Percentiles rank a stretch among this genome's conserved stretches.
phyloP scores from a whole-genome alignment of 2,329 filamentous ascomycete species.

The Amauroascus niger region DNA sequence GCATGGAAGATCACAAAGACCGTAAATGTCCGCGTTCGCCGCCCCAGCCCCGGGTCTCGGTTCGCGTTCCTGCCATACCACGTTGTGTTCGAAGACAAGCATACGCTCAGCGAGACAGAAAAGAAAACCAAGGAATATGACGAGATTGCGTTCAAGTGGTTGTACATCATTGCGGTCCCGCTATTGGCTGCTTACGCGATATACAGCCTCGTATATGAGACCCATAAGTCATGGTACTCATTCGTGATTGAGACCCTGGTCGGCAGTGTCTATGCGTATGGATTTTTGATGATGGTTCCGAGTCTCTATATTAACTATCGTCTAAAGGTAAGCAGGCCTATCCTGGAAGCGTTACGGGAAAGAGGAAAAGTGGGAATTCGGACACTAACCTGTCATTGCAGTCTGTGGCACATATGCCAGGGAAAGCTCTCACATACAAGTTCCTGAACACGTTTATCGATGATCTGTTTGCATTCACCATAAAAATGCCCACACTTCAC shows the following conservation, averaged over 20 bases:
- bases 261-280: constrained; percentile 92
- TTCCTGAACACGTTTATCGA: constrained; percentile 99
- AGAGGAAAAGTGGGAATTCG: neutral
- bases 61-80: constrained; percentile 70
- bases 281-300: constrained; percentile 98
- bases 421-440: constrained; percentile 94
- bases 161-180: constrained; percentile 85
- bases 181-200: constrained; percentile 78
- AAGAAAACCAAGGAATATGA: constrained; percentile 98
- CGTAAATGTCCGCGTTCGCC: constrained; percentile 74
- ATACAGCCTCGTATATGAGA: constrained; percentile 87
- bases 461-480: constrained; percentile 95
- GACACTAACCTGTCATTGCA: constrained; percentile 22
- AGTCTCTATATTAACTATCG: constrained; percentile 98
- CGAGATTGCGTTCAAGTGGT: constrained; percentile 92
- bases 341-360: neutral
- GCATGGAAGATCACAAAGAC: constrained; percentile 96
- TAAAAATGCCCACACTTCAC: constrained; percentile 96
- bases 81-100: constrained; percentile 88
- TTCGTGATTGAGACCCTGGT: constrained; percentile 93
- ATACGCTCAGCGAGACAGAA: constrained; percentile 88
- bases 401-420: constrained; percentile 89
- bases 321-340: constrained; percentile 54
- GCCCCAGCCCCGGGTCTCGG: constrained; percentile 55
- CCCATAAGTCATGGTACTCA: constrained; percentile 96